Percentiles rank a stretch among this genome's conserved stretches.
phyloP scores from a whole-genome alignment of 1,284 basidiomycete species.

The Heliocybe sulcata region DNA sequence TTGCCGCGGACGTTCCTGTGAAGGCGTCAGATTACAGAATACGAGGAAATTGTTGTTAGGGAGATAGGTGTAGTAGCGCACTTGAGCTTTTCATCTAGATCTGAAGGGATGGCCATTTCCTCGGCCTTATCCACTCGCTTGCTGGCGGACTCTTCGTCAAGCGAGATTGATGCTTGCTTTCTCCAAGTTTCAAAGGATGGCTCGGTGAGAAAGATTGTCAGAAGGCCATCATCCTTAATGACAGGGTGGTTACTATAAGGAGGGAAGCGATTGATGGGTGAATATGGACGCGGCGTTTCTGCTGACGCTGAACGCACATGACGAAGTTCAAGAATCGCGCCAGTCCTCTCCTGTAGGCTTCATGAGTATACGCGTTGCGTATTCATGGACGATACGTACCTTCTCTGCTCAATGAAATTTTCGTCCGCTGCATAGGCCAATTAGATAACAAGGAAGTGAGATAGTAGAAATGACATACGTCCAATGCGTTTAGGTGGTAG shows the following conservation, averaged over 20 bases:
- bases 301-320: conserved; percentile 37
- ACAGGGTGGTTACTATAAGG: conserved; percentile 77
- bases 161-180: conserved; percentile 60
- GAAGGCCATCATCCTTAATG: conserved; percentile 78
- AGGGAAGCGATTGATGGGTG: conserved; percentile 3
- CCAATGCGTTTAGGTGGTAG: conserved; percentile 89
- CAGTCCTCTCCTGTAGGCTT: conserved; percentile 62
- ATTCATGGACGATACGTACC: conserved; percentile 29
- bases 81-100: conserved; percentile 84
- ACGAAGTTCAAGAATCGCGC: conserved; percentile 75
- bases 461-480: conserved; percentile 42
- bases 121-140: conserved; percentile 79
- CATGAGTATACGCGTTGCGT: neutral
- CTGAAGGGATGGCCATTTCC: conserved; percentile 88
- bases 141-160: conserved; percentile 82
- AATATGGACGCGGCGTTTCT: conserved; percentile 1
- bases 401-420: conserved; percentile 82
- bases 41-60: neutral
- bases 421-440: conserved; percentile 58
- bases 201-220: conserved; percentile 77
- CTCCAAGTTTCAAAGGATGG: conserved; percentile 82
- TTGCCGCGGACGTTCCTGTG: conserved; percentile 62
- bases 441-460: conserved; percentile 4
- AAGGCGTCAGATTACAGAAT: conserved; percentile 6
- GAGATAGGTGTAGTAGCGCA: conserved; percentile 27